phyloP scores from a whole-genome alignment of 2,329 filamentous ascomycete genomes.

The Neofusicoccum sp. region DNA sequence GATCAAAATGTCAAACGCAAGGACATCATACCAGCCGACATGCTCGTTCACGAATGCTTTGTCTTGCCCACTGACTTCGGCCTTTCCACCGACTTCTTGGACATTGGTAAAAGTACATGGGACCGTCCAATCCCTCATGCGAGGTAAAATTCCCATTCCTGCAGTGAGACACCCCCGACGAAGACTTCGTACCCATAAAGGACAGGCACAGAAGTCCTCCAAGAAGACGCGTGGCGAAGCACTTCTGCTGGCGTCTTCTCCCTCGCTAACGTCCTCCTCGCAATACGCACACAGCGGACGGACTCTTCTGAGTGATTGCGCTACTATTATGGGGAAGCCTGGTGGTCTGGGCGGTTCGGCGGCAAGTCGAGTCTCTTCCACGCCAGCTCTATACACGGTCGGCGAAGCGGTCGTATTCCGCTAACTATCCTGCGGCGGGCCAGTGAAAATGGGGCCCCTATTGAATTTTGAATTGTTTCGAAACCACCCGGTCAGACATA shows the following conservation, averaged over 20 bases:
- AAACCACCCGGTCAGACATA: too few species aligned
- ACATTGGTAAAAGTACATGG: slow-evolving; percentile 21
- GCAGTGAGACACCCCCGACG: too few species aligned
- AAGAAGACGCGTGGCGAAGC: neutral
- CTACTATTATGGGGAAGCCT: too few species aligned
- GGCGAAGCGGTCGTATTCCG: too few species aligned
- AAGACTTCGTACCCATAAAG: neutral
- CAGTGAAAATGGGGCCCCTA: too few species aligned
- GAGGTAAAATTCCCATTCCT: neutral
- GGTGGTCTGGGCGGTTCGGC: too few species aligned
- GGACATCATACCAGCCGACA: slow-evolving; percentile 28
- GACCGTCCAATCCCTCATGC: neutral
- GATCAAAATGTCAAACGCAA: slow-evolving; percentile 26
- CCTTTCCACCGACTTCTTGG: slow-evolving; percentile 26
- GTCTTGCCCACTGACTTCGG: slow-evolving; percentile 36
- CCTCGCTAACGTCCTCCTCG: neutral
- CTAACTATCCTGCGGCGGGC: too few species aligned
- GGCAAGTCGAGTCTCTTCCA: too few species aligned
- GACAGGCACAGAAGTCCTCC: neutral
- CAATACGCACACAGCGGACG: neutral
- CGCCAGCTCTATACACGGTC: too few species aligned
- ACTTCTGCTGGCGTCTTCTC: neutral
- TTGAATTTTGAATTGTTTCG: too few species aligned
- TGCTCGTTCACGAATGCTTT: slow-evolving; percentile 23
- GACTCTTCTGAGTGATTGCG: too few species aligned